Evolutionary conservation across 192 early-diverging fungal genomes (phyloP).

Genomic region (Coemansia sp.): DNA sequence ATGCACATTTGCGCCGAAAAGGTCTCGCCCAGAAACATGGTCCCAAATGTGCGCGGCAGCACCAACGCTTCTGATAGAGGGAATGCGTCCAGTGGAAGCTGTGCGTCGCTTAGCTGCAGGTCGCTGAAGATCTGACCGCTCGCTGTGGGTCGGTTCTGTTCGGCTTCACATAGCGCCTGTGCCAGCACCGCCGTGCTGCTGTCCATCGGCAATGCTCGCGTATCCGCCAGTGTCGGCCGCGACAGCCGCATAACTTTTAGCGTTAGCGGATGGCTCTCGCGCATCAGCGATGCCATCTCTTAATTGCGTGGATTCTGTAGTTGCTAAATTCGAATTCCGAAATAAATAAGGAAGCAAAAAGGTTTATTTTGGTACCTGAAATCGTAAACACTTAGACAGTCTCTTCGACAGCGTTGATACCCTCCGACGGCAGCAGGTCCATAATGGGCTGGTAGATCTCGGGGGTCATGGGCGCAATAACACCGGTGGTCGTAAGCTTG

Average conservation of each 20-base stretch:
- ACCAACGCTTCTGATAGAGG: constrained; percentile 67
- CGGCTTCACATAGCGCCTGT: constrained; percentile 34
- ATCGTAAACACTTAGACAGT: constrained; percentile 18
- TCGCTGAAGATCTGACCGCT: constrained; percentile 36
- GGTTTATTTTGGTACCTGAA: neutral
- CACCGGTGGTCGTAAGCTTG: constrained; percentile 71
- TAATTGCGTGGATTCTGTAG: neutral
- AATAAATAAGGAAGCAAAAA: constrained; percentile 5
- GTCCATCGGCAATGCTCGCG: constrained; percentile 51
- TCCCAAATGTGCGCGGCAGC: constrained; percentile 85
- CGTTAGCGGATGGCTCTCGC: constrained; percentile 69
- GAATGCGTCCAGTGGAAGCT: constrained; percentile 58
- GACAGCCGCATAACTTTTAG: constrained; percentile 92
- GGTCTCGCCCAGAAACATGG: constrained; percentile 93
- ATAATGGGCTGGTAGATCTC: constrained; percentile 92
- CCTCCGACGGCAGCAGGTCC: constrained; percentile 82
- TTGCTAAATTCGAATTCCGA: neutral
- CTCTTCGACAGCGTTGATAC: constrained; percentile 82
- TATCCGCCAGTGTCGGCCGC: constrained; percentile 64
- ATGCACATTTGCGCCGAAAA: constrained; percentile 84
- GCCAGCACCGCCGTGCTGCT: constrained; percentile 28
- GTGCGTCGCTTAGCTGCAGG: constrained; percentile 30
- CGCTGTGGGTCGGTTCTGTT: constrained; percentile 51
- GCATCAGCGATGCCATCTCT: constrained; percentile 42
- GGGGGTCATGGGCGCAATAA: constrained; percentile 86